Percentiles rank a stretch among this genome's conserved stretches.
Conservation (phyloP, 345 rosid genomes). For the Zanthoxylum bungeanum region DNA sequence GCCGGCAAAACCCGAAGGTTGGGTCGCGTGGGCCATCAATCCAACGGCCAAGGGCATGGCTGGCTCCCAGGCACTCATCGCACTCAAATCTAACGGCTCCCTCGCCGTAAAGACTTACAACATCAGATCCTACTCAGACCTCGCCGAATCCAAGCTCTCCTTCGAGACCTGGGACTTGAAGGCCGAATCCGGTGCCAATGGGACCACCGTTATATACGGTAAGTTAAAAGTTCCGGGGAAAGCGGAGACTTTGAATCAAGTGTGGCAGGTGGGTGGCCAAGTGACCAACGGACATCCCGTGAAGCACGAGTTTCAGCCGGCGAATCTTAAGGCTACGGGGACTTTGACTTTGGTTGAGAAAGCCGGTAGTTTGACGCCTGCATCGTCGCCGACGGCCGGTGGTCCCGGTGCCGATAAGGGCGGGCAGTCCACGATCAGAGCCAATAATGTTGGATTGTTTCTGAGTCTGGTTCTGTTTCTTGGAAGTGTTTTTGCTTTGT, state of each 20-base stretch:
- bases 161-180: slow-evolving; percentile 55
- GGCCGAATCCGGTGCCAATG: slow-evolving; percentile 31
- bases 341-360: slow-evolving; percentile 28
- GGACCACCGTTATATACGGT: slow-evolving; percentile 43
- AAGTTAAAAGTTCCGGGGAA: slow-evolving; percentile 52
- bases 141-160: slow-evolving; percentile 34
- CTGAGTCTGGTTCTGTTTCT: neutral
- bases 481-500: neutral
- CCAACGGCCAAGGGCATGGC: slow-evolving; percentile 50
- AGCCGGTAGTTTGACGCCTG: neutral
- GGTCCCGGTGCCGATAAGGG: neutral
- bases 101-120: slow-evolving; percentile 45
- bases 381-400: neutral
- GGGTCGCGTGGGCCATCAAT: slow-evolving; percentile 84
- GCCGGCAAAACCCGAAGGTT: slow-evolving; percentile 46
- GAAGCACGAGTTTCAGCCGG: slow-evolving; percentile 21
- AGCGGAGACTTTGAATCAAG: slow-evolving; percentile 53
- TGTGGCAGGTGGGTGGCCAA: slow-evolving; percentile 75
- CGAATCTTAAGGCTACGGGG: slow-evolving; percentile 26
- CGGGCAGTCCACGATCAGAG: neutral
- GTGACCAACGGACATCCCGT: slow-evolving; percentile 30
- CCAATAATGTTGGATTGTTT: neutral
- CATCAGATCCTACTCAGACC: slow-evolving; percentile 27
- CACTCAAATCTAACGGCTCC: slow-evolving; percentile 35
- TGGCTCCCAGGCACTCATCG: slow-evolving; percentile 67